A percentile compares a stretch with the other conserved stretches of the same genome.
These are phyloP conservation scores for Blastocystis sp. DNA, from an alignment of 352 stramenopile species.

Conservation along the genomic window DNA sequence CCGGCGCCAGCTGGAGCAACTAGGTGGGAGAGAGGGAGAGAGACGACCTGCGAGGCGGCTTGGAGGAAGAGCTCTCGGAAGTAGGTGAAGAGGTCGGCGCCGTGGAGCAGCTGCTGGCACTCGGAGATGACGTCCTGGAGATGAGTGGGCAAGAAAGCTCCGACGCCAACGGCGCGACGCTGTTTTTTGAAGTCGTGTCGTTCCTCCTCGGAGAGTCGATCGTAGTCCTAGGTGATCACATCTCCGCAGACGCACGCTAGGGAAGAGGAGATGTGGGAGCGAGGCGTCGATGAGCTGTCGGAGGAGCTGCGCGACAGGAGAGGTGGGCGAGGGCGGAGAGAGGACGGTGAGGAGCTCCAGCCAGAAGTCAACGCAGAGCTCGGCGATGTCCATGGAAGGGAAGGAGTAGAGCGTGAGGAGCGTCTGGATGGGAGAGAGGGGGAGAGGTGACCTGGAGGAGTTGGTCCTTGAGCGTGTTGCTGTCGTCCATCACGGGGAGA, in stretches of 20 bases:
- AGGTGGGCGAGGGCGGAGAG: not conserved
- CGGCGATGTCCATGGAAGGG: constrained; percentile 12
- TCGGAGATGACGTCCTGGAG: not conserved
- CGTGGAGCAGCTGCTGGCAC: not conserved
- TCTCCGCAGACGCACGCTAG: not conserved
- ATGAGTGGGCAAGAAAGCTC: not conserved
- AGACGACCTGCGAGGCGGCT: not conserved
- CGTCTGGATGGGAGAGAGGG: not conserved
- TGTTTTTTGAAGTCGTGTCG: not conserved
- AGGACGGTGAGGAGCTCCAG: not conserved
- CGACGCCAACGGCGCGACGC: not conserved
- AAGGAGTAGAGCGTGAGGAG: constrained; percentile 16
- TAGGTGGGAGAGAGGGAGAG: not conserved
- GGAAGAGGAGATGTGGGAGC: not conserved
- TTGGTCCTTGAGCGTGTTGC: not conserved
- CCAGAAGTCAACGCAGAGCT: constrained; percentile 16
- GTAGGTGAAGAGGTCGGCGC: not conserved
- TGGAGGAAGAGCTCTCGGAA: not conserved
- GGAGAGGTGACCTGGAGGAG: not conserved
- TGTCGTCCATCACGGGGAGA: not conserved
- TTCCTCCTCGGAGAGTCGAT: not conserved
- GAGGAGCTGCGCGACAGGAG: not conserved
- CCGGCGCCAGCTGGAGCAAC: not conserved
- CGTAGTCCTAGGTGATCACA: not conserved
- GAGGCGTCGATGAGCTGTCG: not conserved